Conservation (phyloP, 2,329 filamentous ascomycete species). For the Colletotrichum chlorophyti region DNA sequence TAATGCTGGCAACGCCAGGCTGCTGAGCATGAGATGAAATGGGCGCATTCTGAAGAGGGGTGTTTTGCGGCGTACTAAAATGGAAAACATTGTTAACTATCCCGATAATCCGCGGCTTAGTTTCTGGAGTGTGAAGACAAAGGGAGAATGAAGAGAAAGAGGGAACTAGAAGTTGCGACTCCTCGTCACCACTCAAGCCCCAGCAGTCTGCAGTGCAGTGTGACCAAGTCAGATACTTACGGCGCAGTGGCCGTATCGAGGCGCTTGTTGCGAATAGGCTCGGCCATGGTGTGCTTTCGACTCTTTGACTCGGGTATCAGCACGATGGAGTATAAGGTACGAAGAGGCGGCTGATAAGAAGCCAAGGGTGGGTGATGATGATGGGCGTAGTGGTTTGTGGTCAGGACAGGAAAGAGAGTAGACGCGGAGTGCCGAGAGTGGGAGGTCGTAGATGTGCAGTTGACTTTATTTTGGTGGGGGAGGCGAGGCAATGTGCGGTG, state of each 20-base stretch:
- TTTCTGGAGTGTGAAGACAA: slow-evolving; percentile 8
- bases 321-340: background rate
- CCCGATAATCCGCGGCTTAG: slow-evolving; percentile 26
- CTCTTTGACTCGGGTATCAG: slow-evolving; percentile 8
- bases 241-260: slow-evolving; percentile 62
- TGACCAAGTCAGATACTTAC: slow-evolving; percentile 51
- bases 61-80: slow-evolving; percentile 94
- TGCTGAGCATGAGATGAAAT: slow-evolving; percentile 98
- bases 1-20: slow-evolving; percentile 92
- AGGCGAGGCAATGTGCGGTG: slow-evolving; percentile 8
- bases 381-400: slow-evolving; percentile 6
- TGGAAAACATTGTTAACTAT: slow-evolving; percentile 29
- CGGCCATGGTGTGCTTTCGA: slow-evolving; percentile 56
- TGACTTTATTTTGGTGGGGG: slow-evolving; percentile 30
- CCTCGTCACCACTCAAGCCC: slow-evolving; percentile 14
- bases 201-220: background rate
- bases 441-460: slow-evolving; percentile 27
- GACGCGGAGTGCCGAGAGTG: slow-evolving; percentile 13
- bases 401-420: slow-evolving; percentile 15
- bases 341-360: slow-evolving; percentile 1
- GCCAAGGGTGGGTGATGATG: background rate
- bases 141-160: slow-evolving; percentile 24
- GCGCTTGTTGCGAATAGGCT: slow-evolving; percentile 70
- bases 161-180: slow-evolving; percentile 1
- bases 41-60: slow-evolving; percentile 91